phyloP scores from a whole-genome alignment of 31 red algal genomes.

The Odonthalia washingtoniensis region DNA sequence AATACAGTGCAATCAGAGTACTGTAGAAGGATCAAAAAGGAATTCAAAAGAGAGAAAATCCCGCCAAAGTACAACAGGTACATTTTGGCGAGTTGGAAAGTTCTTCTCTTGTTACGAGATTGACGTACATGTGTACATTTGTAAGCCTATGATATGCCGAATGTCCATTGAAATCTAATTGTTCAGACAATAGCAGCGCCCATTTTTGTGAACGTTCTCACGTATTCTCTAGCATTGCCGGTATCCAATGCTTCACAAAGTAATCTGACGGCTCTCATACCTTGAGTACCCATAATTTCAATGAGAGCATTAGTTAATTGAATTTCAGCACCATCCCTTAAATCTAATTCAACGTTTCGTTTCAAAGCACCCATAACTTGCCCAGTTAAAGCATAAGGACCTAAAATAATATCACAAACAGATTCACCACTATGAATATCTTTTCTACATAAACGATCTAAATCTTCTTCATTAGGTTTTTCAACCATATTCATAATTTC shows the following conservation, averaged over 20 bases:
- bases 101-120: no score
- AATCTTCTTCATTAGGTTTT: slow-evolving; percentile 52
- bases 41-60: no score
- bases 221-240: slow-evolving; percentile 57
- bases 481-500: slow-evolving; percentile 50
- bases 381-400: slow-evolving; percentile 65
- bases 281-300: slow-evolving; percentile 21
- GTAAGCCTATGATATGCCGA: no score
- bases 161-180: no score
- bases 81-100: no score
- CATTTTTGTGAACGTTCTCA: background rate
- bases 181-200: background rate
- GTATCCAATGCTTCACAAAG: slow-evolving; percentile 53
- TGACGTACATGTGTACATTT: no score
- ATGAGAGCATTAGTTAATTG: slow-evolving; percentile 51
- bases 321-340: slow-evolving; percentile 37
- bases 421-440: slow-evolving; percentile 28
- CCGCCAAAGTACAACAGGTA: no score
- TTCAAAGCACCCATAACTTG: slow-evolving; percentile 19
- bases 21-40: no score
- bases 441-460: background rate
- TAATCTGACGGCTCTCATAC: slow-evolving; percentile 46
- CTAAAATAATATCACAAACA: slow-evolving; percentile 57
- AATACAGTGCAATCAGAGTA: no score
- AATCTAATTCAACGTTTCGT: slow-evolving; percentile 35